phyloP scores from a whole-genome alignment of 164 flowering plant species.

The Piper betle region DNA sequence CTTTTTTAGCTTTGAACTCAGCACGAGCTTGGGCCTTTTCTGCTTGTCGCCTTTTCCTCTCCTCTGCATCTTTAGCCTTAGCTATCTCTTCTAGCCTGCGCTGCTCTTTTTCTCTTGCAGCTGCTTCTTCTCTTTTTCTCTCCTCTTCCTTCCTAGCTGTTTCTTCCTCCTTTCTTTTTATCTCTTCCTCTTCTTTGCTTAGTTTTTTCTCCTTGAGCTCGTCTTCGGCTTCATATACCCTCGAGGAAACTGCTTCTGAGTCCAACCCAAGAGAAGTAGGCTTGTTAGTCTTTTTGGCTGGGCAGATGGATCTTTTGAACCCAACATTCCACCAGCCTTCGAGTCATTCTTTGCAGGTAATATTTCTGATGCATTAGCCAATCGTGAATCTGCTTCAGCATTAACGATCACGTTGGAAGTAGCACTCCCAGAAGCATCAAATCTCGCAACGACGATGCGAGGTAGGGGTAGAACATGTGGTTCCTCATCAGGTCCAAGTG shows the following conservation, averaged over 20 bases:
- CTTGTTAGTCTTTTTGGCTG: slow-evolving; percentile 23
- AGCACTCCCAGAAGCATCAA: not conserved
- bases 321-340: slow-evolving; percentile 14
- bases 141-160: slow-evolving; percentile 18
- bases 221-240: slow-evolving; percentile 18
- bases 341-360: slow-evolving; percentile 9
- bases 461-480: slow-evolving; percentile 7
- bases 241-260: slow-evolving; percentile 18
- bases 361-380: slow-evolving; percentile 6
- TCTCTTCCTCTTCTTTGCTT: slow-evolving; percentile 51
- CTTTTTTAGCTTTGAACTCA: slow-evolving; percentile 54
- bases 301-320: slow-evolving; percentile 17
- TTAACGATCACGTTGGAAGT: slow-evolving; percentile 10
- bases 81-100: slow-evolving; percentile 55
- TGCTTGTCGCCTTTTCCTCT: slow-evolving; percentile 67
- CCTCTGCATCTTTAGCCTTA: slow-evolving; percentile 77
- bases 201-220: slow-evolving; percentile 15
- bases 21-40: slow-evolving; percentile 75
- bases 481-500: slow-evolving; percentile 73
- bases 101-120: slow-evolving; percentile 55
- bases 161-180: slow-evolving; percentile 6
- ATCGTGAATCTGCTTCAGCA: slow-evolving; percentile 14
- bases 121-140: slow-evolving; percentile 48
- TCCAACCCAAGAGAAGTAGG: slow-evolving; percentile 11
- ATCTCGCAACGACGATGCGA: too few relatives aligned